Conservation (phyloP, 2,329 filamentous ascomycete species). For the Microcera coccophila region DNA sequence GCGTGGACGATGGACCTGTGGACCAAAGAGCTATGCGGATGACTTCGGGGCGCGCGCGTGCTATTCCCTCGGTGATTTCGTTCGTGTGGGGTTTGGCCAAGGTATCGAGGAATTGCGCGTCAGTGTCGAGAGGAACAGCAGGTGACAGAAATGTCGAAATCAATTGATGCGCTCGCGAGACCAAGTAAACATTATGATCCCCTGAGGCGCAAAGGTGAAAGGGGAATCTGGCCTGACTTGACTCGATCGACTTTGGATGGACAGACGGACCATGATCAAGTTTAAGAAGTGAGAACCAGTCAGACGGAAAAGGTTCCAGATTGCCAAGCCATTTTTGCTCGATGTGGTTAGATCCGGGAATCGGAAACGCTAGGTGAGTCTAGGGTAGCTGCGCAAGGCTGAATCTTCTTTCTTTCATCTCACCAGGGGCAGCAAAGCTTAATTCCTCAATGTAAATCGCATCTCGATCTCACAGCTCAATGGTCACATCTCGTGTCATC, state of each 20-base stretch:
- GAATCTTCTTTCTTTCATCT: no score
- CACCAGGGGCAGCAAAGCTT: no score
- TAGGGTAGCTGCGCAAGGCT: not conserved
- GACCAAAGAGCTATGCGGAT: constrained; percentile 29
- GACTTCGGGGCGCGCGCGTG: constrained; percentile 29
- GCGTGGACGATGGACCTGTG: constrained; percentile 22
- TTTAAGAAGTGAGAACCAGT: not conserved
- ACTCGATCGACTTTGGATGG: no score
- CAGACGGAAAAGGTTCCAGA: not conserved
- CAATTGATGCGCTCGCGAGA: not conserved
- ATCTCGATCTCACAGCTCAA: no score
- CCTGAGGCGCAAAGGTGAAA: no score
- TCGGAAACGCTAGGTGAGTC: not conserved
- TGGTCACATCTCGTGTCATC: no score
- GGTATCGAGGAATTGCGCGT: not conserved
- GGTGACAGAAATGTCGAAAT: not conserved
- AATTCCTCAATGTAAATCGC: no score
- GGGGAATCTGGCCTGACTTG: no score
- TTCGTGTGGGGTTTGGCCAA: constrained; percentile 10
- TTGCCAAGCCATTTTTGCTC: not conserved
- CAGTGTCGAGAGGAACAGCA: no score
- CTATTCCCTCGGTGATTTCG: constrained; percentile 12
- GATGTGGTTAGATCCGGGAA: not conserved
- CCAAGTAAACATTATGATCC: no score
- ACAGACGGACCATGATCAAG: no score